Base-by-base conservation (phyloP, 2,329 filamentous ascomycete genomes). In the Helicocarpus griseus region DNA sequence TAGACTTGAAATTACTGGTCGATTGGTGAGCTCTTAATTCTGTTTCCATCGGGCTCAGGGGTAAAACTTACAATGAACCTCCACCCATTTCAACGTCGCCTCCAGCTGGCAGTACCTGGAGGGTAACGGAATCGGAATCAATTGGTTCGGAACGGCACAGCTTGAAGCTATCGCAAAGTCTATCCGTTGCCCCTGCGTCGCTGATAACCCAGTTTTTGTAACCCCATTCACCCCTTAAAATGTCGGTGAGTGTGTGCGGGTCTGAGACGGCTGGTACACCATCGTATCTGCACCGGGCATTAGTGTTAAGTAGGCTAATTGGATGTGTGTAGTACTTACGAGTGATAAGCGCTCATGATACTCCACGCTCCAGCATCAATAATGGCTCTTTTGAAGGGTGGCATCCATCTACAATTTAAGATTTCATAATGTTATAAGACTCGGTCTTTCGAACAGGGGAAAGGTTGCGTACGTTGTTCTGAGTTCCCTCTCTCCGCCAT, bases 71-170 rank as follows among this genome's bases (percentile, higher is more conserved):
- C 39, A 80, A 88, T 19, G 81, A 83, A 19, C 86, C 85, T 36
- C 85, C 85, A 11, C 85, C 85, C 85, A 88, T 88, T 60, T 89
- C 86, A 11, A 85, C 63, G 41, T 88, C 85, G 47, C 81, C 85
- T 2, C 86, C 85, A 4, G 84, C 82, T 0, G 80, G 80, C 4
- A 89, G 74, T 7, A 80, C 72, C 67, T 78, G 77, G 46, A 80
- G 69, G 0, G 82, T 83, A 22, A 88, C 76, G 2, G 83, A 80
- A 50, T 82, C 78, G 48, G 78, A 79, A 59, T 87, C 85, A 39
- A 84, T 76, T 0, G 80, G 79, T 26, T 74, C 70, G 22, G 74
- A 71, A 28, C 70, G 70, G 55, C 85, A 88, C 61, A 87, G 77
- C 53, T 77, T 76, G 68, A 88, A 88, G 3, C 75, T 70, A 33